Percentiles rank a stretch among this genome's conserved stretches.
Evolutionary conservation across 441 rosid genomes (phyloP).

Genomic region (Erodium chrysanthum): DNA sequence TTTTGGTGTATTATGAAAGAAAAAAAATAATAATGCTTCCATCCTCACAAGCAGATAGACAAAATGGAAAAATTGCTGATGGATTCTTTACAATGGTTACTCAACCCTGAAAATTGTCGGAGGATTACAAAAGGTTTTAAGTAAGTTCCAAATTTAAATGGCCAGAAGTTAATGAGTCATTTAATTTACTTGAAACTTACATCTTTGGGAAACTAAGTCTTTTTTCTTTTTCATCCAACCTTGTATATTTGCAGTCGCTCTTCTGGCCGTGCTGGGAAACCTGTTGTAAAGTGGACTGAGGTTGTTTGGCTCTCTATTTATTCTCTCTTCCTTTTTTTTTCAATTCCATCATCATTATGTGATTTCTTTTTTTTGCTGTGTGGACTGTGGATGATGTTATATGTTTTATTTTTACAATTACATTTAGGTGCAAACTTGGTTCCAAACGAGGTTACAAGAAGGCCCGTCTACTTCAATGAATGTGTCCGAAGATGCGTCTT

Average conservation of each 20-base stretch:
- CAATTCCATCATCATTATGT: not conserved
- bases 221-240: not conserved
- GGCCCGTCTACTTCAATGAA: conserved; percentile 7
- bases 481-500: not conserved
- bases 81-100: conserved; percentile 24
- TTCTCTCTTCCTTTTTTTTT: conserved; percentile 8
- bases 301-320: conserved; percentile 22
- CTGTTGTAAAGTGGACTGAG: conserved; percentile 53
- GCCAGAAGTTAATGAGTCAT: not conserved
- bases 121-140: conserved; percentile 47
- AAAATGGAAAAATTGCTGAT: conserved; percentile 45
- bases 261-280: conserved; percentile 61
- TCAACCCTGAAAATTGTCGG: conserved; percentile 36
- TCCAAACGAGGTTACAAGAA: conserved; percentile 26
- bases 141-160: conserved; percentile 24
- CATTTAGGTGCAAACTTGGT: conserved; percentile 50
- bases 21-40: no score
- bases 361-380: not conserved
- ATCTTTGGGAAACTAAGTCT: not conserved
- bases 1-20: not conserved
- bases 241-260: conserved; percentile 35
- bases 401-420: conserved; percentile 9
- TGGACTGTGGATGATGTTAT: not conserved
- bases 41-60: conserved; percentile 26
- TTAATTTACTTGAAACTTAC: not conserved